phyloP scores from a whole-genome alignment of 345 rosid genomes.

The Clarkia xantiana region DNA sequence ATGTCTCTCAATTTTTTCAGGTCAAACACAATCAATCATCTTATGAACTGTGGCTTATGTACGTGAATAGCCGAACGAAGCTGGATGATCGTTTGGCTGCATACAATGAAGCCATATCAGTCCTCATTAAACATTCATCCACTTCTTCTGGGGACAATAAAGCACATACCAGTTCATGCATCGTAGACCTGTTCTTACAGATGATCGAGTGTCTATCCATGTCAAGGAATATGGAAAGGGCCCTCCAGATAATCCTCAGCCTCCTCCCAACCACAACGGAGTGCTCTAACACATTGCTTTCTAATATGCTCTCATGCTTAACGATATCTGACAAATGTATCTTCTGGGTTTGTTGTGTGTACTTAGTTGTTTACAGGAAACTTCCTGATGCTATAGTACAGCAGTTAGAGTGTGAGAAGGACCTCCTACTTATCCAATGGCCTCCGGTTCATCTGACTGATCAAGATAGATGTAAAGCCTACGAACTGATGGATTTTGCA shows the following conservation, averaged over 20 bases:
- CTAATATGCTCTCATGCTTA: conserved; percentile 73
- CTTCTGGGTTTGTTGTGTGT: conserved; percentile 98
- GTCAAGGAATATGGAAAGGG: conserved; percentile 60
- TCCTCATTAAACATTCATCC: conserved; percentile 36
- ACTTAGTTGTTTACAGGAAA: conserved; percentile 95
- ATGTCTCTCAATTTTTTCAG: conserved; percentile 34
- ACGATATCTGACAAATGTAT: conserved; percentile 82
- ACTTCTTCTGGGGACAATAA: conserved; percentile 21
- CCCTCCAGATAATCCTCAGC: conserved; percentile 35
- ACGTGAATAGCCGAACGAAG: conserved; percentile 64
- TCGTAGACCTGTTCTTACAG: conserved; percentile 81
- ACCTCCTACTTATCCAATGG: conserved; percentile 59
- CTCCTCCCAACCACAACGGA: conserved; percentile 43
- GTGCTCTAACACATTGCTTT: conserved; percentile 43
- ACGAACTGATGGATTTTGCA: conserved; percentile 37
- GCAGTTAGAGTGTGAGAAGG: conserved; percentile 65
- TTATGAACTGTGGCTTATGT: conserved; percentile 80
- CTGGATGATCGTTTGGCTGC: conserved; percentile 58
- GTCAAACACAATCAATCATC: conserved; percentile 52
- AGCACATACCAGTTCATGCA: conserved; percentile 53
- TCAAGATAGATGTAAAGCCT: conserved; percentile 40
- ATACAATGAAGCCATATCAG: conserved; percentile 54
- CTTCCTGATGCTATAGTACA: conserved; percentile 64
- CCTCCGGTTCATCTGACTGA: conserved; percentile 37
- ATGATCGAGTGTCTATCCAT: conserved; percentile 66